These are phyloP conservation scores for Pythium vanterpoolii DNA, from an alignment of 352 stramenopile species.

Conservation along the genomic window DNA sequence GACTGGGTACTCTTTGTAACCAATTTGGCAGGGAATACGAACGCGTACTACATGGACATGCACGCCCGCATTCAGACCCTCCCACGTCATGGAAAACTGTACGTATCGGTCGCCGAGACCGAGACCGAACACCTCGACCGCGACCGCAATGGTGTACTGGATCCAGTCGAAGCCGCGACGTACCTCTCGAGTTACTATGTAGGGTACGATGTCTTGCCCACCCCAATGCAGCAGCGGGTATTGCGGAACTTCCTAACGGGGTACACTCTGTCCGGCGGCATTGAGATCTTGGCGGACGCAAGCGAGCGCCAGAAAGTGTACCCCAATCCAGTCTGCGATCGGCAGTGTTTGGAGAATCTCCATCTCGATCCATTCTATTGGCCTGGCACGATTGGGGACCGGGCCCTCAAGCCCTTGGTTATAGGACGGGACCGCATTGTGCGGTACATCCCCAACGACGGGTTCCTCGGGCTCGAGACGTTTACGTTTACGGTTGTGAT, in stretches of 20 bases:
- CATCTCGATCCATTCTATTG: slow-evolving; percentile 64
- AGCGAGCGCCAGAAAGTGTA: slow-evolving; percentile 54
- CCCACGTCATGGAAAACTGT: slow-evolving; percentile 68
- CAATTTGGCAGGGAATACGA: slow-evolving; percentile 49
- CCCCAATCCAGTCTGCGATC: slow-evolving; percentile 43
- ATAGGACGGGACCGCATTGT: slow-evolving; percentile 43
- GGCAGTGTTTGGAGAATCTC: slow-evolving; percentile 36
- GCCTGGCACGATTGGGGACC: slow-evolving; percentile 38
- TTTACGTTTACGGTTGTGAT: slow-evolving; percentile 61
- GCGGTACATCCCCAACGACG: slow-evolving; percentile 51
- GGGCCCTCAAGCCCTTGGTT: slow-evolving; percentile 40
- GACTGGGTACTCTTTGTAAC: slow-evolving; percentile 73
- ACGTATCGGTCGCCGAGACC: slow-evolving; percentile 45
- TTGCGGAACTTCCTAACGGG: slow-evolving; percentile 45
- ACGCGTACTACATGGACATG: slow-evolving; percentile 67
- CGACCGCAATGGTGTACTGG: slow-evolving; percentile 53
- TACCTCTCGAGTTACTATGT: slow-evolving; percentile 54
- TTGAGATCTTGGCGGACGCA: slow-evolving; percentile 44
- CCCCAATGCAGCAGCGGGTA: slow-evolving; percentile 33
- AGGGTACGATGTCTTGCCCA: slow-evolving; percentile 41
- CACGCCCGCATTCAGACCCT: slow-evolving; percentile 54
- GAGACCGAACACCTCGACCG: slow-evolving; percentile 63
- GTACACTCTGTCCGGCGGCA: slow-evolving; percentile 40
- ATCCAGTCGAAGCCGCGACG: slow-evolving; percentile 45
- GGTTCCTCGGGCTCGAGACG: slow-evolving; percentile 47